phyloP scores from a whole-genome alignment of 352 stramenopile species.

The Globisporangium spinosum region DNA sequence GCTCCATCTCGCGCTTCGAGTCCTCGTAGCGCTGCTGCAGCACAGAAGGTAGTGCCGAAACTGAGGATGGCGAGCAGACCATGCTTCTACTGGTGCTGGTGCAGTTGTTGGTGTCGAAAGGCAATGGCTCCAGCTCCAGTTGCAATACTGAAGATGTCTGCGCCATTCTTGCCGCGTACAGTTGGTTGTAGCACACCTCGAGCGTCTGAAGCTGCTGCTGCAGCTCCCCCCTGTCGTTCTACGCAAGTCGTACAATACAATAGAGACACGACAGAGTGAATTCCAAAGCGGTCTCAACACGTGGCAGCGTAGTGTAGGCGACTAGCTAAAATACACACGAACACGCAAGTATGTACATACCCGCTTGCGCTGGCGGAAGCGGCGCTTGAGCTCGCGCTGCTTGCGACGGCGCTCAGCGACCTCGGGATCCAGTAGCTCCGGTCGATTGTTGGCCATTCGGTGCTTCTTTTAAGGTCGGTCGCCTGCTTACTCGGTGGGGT shows the following conservation, averaged over 20 bases:
- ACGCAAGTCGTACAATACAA: not conserved
- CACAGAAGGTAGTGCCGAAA: not conserved
- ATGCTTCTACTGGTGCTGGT: not conserved
- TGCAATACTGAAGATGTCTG: not conserved
- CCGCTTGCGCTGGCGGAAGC: conserved; percentile 15
- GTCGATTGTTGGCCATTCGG: not conserved
- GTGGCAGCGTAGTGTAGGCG: too few relatives aligned
- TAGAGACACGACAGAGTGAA: not conserved
- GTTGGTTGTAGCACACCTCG: conserved; percentile 8
- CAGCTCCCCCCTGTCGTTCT: conserved; percentile 9
- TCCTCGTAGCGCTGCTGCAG: conserved; percentile 8
- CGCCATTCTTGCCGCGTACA: conserved; percentile 8
- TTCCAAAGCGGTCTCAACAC: too few relatives aligned
- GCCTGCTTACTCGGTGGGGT: not conserved
- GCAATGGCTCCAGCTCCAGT: not conserved
- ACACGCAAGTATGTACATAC: not conserved
- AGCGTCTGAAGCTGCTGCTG: conserved; percentile 9
- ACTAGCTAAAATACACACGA: not conserved
- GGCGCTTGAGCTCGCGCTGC: conserved; percentile 19
- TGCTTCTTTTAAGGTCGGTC: not conserved
- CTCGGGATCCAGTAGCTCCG: not conserved
- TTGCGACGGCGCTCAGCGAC: conserved; percentile 14
- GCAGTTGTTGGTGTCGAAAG: not conserved
- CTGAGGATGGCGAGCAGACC: not conserved
- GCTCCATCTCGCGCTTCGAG: conserved; percentile 7